Conservation (phyloP, 2,329 filamentous ascomycete species). For the Fusarium clavum region DNA sequence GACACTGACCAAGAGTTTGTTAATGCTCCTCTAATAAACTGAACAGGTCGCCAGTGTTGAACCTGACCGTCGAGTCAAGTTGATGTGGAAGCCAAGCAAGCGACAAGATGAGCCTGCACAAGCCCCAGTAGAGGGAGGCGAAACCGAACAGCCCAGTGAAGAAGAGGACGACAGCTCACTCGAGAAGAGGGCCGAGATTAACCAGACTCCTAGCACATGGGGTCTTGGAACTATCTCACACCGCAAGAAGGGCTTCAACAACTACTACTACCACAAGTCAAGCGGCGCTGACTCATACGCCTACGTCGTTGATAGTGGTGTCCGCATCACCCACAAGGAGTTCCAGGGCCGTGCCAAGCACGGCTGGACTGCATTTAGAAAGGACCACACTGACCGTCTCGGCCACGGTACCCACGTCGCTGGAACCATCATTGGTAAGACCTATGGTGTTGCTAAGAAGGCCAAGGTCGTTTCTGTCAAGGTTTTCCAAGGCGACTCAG, state of each 20-base stretch:
- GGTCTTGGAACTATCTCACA: slow-evolving; percentile 51
- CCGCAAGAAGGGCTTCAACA: slow-evolving; percentile 41
- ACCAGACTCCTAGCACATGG: slow-evolving; percentile 48
- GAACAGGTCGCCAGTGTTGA: slow-evolving; percentile 47
- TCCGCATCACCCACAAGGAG: slow-evolving; percentile 64
- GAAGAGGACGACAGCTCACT: slow-evolving; percentile 11
- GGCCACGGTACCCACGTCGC: slow-evolving; percentile 59
- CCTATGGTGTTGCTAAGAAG: slow-evolving; percentile 58
- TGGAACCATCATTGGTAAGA: slow-evolving; percentile 51
- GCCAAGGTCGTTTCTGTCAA: slow-evolving; percentile 59
- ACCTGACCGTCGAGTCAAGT: slow-evolving; percentile 46
- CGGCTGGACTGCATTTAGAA: slow-evolving; percentile 44
- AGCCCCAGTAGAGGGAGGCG: not conserved
- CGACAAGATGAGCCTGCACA: slow-evolving; percentile 10
- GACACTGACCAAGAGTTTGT: accelerated
- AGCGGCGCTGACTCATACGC: slow-evolving; percentile 62
- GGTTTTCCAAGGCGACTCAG: slow-evolving; percentile 53
- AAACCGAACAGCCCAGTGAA: not conserved
- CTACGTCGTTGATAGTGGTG: slow-evolving; percentile 74
- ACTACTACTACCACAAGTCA: slow-evolving; percentile 63
- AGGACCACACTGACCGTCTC: slow-evolving; percentile 46
- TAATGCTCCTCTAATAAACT: not conserved
- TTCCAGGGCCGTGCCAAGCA: slow-evolving; percentile 63
- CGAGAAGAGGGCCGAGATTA: slow-evolving; percentile 44
- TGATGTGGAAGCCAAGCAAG: slow-evolving; percentile 27